These are phyloP conservation scores for Neocatenulostroma microsporum DNA, from an alignment of 2,329 filamentous ascomycete species.

Conservation along the genomic window DNA sequence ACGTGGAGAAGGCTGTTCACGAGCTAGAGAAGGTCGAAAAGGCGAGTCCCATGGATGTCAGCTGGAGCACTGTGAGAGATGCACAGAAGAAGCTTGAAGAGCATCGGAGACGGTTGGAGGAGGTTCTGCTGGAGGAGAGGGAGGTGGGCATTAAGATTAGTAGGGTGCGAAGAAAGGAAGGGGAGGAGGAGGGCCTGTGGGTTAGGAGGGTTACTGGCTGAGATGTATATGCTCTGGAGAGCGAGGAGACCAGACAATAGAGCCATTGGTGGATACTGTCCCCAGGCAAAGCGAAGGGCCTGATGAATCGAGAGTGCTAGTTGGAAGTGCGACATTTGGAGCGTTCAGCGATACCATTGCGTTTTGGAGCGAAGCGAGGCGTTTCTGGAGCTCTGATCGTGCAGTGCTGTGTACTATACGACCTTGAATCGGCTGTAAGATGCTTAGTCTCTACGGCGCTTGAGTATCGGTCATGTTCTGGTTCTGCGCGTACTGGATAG, in stretches of 20 bases:
- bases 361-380: neutral
- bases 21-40: constrained; percentile 71
- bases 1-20: constrained; percentile 63
- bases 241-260: neutral
- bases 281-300: too few relatives aligned
- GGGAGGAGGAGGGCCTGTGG: constrained; percentile 59
- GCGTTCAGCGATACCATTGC: neutral
- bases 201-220: constrained; percentile 65
- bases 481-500: too few relatives aligned
- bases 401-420: too few relatives aligned
- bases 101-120: constrained; percentile 59
- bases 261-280: neutral
- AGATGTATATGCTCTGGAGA: too few relatives aligned
- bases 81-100: constrained; percentile 58
- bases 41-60: constrained; percentile 58
- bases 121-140: constrained; percentile 68
- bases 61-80: constrained; percentile 48
- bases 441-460: too few relatives aligned
- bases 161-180: constrained; percentile 65
- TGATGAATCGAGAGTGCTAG: too few relatives aligned
- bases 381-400: too few relatives aligned
- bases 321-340: neutral
- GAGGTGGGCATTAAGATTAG: constrained; percentile 69
- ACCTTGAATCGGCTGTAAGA: too few relatives aligned
- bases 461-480: too few relatives aligned